These are phyloP conservation scores for Fusarium aywerte DNA, from an alignment of 2,329 filamentous ascomycete species.

Conservation along the genomic window DNA sequence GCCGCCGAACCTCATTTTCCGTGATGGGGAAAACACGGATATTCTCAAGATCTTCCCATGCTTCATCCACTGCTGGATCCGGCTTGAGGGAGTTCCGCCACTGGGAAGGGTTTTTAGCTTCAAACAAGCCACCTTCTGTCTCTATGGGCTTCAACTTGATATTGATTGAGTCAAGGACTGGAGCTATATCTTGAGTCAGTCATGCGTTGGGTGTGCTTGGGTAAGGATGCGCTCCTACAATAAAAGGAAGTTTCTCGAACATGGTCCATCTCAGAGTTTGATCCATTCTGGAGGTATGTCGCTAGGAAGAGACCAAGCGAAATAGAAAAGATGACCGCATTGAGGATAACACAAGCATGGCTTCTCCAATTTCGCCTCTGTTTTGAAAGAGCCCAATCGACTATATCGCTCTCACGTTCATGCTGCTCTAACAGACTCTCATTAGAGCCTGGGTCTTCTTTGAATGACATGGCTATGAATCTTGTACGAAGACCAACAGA, in stretches of 20 bases:
- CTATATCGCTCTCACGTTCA: neutral
- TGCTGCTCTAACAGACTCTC: neutral
- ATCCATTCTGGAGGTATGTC: neutral
- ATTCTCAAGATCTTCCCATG: slow-evolving; percentile 16
- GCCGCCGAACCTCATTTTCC: neutral
- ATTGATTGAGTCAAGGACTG: neutral
- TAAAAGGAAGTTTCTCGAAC: slow-evolving; percentile 12
- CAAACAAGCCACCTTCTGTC: slow-evolving; percentile 9
- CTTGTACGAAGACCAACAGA: too few species aligned
- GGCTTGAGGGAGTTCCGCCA: slow-evolving; percentile 9
- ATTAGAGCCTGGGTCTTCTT: neutral
- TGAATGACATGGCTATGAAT: neutral
- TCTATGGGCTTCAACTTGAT: neutral
- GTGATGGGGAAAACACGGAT: slow-evolving; percentile 14
- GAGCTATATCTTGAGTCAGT: neutral
- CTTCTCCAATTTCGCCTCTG: neutral
- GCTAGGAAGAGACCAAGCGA: neutral
- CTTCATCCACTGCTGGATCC: slow-evolving; percentile 5
- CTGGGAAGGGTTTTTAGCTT: slow-evolving; percentile 10
- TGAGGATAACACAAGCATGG: neutral
- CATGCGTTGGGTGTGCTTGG: fast-evolving
- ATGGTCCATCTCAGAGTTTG: neutral
- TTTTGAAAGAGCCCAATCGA: neutral
- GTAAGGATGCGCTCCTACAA: neutral
- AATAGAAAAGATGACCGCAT: neutral